Percentiles rank a stretch among this genome's conserved stretches.
Conservation (phyloP, 345 rosid species). For the Pugionium cornutum region DNA sequence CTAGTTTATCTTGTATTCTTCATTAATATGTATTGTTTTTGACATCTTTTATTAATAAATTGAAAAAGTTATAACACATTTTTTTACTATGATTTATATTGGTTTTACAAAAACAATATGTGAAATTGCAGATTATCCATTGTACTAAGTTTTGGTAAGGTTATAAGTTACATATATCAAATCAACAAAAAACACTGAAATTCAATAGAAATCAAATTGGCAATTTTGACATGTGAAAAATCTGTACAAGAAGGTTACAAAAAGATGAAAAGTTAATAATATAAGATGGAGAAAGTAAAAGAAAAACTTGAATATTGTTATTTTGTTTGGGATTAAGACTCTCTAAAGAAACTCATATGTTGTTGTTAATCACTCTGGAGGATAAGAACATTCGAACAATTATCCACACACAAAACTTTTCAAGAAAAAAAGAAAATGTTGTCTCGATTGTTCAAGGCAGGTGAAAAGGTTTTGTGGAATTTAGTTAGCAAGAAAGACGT, state of each 20-base stretch:
- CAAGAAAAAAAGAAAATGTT: constrained; percentile 39
- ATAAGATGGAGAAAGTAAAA: too few species aligned
- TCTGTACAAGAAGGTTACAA: too few species aligned
- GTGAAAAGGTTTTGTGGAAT: constrained; percentile 48
- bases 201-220: too few species aligned
- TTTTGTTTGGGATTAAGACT: neutral
- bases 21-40: neutral
- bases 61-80: neutral
- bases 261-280: too few species aligned
- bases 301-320: too few species aligned
- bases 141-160: too few species aligned
- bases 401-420: constrained; percentile 20
- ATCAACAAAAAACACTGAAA: too few species aligned
- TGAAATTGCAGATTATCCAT: too few species aligned
- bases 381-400: constrained; percentile 38
- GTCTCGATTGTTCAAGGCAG: constrained; percentile 48
- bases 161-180: too few species aligned
- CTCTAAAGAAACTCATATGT: neutral
- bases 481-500: constrained; percentile 39
- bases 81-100: neutral
- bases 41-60: too few species aligned
- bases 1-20: constrained; percentile 21
- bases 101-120: neutral
- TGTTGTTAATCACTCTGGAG: constrained; percentile 8
- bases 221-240: too few species aligned